Base-by-base conservation (phyloP, 1,284 basidiomycete species). In the Ustilago bromivora region DNA sequence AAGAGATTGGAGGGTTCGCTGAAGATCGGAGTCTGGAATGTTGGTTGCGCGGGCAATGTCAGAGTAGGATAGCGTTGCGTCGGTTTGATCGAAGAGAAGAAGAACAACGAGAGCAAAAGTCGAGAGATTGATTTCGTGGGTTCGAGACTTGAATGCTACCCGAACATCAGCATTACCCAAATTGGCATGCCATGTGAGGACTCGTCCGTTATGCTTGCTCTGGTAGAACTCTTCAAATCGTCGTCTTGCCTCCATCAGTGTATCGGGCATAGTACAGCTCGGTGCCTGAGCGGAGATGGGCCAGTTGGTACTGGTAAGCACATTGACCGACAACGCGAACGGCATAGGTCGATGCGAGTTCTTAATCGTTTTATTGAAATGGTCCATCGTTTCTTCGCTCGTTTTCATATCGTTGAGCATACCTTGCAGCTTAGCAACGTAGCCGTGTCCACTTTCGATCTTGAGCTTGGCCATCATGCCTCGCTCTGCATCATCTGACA, bases 371-470 rank as follows among this genome's bases (percentile, higher is more conserved):
- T 88, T 88, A 61, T 89, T 89, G 87, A 95, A 99, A 5, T 90
- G 90, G 59, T 90, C 89, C 89, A 93, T 94, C 9, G 91, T 92
- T 65, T 99, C 97, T 32, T 89, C 88, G 19, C 94, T 96, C 43
- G 97, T 87, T 82, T 92, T 94, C 91, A 99, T 96, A 85, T 99
- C 97, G 81, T 96, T 91, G 89, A 99, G 96, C 97, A 99, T 99
- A 62, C 97, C 96, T 87, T 99, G 96, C 78, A 99, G 89, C 86
- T 97, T 97, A 87, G 98, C 95, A 0, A 97, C 98, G 86, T 98
- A 99, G 84, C 96, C 94, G 84, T 93, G 94, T 9, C 97, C 97
- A 82, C 93, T 94, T 87, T 99, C 96, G 46, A 98, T 90, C 88
- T 99, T 99, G 85, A 99, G 91, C 88, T 98, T 99, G 58, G 95